Conservation (phyloP, 352 stramenopile species). For the Phytopythium delawarense region DNA sequence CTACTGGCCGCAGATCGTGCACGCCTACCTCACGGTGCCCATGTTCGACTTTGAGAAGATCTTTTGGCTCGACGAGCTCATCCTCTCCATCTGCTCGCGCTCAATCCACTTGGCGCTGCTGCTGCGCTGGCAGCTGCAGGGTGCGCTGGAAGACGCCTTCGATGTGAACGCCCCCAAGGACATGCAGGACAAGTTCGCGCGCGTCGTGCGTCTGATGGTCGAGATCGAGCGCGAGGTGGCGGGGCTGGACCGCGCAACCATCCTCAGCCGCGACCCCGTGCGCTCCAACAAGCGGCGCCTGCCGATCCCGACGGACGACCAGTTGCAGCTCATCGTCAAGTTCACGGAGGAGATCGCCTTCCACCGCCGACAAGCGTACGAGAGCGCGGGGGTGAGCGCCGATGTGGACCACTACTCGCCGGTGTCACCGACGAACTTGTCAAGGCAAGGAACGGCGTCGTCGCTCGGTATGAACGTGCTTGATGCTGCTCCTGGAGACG, state of each 20-base stretch:
- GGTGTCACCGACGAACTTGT: constrained; percentile 26
- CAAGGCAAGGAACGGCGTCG: constrained; percentile 7
- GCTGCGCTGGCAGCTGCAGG: constrained; percentile 86
- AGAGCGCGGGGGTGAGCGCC: constrained; percentile 13
- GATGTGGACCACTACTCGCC: constrained; percentile 28
- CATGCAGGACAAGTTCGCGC: constrained; percentile 85
- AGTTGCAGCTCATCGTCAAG: constrained; percentile 77
- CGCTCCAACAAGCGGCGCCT: constrained; percentile 55
- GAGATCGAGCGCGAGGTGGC: constrained; percentile 85
- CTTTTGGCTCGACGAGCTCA: constrained; percentile 86
- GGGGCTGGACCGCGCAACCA: constrained; percentile 52
- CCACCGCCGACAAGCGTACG: constrained; percentile 54
- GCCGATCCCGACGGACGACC: constrained; percentile 79
- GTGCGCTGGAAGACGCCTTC: constrained; percentile 79
- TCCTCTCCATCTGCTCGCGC: constrained; percentile 84
- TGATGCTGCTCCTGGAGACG: constrained; percentile 5
- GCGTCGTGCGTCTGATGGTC: constrained; percentile 80
- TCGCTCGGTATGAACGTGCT: constrained; percentile 8
- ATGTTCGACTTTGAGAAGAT: constrained; percentile 91
- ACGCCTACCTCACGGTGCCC: constrained; percentile 82
- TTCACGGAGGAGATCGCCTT: constrained; percentile 71
- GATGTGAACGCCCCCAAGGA: constrained; percentile 71
- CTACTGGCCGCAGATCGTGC: constrained; percentile 89
- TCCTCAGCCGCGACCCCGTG: constrained; percentile 51
- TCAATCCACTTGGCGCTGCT: constrained; percentile 83